Conservation (phyloP, 345 rosid species). For the Gossypium sturtianum region DNA sequence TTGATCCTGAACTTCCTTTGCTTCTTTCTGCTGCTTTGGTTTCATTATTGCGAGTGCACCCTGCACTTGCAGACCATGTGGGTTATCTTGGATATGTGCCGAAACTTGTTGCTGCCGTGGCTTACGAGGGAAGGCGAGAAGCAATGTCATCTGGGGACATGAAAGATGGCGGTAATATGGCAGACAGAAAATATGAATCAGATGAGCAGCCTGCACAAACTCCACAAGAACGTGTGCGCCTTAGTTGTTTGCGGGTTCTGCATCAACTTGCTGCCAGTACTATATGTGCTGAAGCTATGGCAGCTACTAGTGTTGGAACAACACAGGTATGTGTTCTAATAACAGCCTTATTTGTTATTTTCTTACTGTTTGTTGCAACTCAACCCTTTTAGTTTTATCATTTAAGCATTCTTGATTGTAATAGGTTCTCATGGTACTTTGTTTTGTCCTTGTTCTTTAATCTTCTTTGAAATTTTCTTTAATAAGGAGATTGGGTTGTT, state of each 20-base stretch:
- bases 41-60: slow-evolving; percentile 94
- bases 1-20: slow-evolving; percentile 89
- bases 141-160: slow-evolving; percentile 75
- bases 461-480: not conserved
- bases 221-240: slow-evolving; percentile 95
- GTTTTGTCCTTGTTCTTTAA: not conserved
- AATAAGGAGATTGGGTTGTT: not conserved
- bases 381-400: not conserved
- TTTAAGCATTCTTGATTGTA: not conserved
- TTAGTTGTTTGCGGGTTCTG: slow-evolving; percentile 93
- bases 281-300: slow-evolving; percentile 98
- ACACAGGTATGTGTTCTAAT: slow-evolving; percentile 54
- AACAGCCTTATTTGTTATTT: slow-evolving; percentile 5
- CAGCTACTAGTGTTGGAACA: slow-evolving; percentile 91
- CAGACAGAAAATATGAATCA: slow-evolving; percentile 42
- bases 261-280: slow-evolving; percentile 99
- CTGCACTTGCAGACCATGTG: slow-evolving; percentile 95
- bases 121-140: slow-evolving; percentile 90
- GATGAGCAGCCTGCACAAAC: slow-evolving; percentile 70
- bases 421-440: not conserved
- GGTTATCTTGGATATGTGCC: slow-evolving; percentile 98
- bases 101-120: slow-evolving; percentile 95
- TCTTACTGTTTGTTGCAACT: not conserved
- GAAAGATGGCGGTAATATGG: slow-evolving; percentile 39
- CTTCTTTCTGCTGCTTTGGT: slow-evolving; percentile 99